Percentiles rank a stretch among this genome's conserved stretches.
These are phyloP conservation scores for Rhynchospora breviuscula DNA, from an alignment of 176 grass and related monocot species.

Conservation along the genomic window DNA sequence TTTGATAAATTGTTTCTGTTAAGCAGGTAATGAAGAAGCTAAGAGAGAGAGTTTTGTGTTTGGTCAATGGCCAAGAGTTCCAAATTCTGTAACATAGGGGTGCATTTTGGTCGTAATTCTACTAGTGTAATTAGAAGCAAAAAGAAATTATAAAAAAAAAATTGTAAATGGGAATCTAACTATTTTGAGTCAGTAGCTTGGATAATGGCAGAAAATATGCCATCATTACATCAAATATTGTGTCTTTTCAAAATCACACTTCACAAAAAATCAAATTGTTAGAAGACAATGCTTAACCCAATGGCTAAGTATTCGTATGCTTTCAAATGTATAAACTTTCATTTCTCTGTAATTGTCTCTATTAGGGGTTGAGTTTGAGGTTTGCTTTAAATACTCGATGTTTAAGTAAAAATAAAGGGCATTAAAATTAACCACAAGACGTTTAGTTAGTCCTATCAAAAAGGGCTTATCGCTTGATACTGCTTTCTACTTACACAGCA, in stretches of 20 bases:
- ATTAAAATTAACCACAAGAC: not conserved
- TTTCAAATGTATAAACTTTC: no score
- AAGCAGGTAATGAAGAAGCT: conserved; percentile 64
- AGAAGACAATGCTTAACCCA: no score
- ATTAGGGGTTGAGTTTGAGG: no score
- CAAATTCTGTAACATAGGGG: conserved; percentile 10
- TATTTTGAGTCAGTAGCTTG: not conserved
- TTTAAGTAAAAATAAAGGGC: not conserved
- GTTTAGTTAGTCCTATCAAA: not conserved
- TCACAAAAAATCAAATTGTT: no score
- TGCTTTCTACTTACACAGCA: not conserved
- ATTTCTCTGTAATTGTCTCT: no score
- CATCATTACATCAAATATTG: not conserved
- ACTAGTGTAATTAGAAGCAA: not conserved
- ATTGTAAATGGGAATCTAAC: not conserved
- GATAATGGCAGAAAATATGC: not conserved
- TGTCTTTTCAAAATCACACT: no score
- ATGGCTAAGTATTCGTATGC: no score
- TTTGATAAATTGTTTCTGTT: not conserved
- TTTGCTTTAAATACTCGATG: no score
- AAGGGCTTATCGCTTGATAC: not conserved
- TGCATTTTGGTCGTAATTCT: conserved; percentile 6
- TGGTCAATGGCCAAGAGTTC: conserved; percentile 47
- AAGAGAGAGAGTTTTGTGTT: conserved; percentile 46
- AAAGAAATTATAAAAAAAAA: not conserved